phyloP scores from a whole-genome alignment of 805 yeast species.

The Saturnispora gosingensis region DNA sequence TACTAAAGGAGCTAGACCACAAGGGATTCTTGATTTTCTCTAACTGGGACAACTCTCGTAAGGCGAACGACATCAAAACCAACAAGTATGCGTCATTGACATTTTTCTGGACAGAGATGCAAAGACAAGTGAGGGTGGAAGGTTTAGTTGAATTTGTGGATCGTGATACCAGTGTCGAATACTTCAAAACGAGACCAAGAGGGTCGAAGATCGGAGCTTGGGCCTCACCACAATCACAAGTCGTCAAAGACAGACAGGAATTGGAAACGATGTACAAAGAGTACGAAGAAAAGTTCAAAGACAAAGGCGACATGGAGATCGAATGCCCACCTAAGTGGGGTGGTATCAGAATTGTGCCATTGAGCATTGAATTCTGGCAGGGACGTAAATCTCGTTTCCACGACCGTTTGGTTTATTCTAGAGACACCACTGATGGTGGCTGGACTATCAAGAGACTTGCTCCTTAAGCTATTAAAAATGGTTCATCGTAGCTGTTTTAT shows the following conservation, averaged over 20 bases:
- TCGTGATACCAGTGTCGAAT: conserved; percentile 64
- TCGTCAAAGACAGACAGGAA: conserved; percentile 48
- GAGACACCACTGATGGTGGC: conserved; percentile 37
- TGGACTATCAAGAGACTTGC: conserved; percentile 69
- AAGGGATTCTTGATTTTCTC: conserved; percentile 83
- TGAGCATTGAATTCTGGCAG: conserved; percentile 96
- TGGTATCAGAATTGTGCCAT: conserved; percentile 78
- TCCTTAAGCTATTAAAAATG: conserved; percentile 31
- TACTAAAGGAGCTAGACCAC: conserved; percentile 82
- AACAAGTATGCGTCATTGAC: conserved; percentile 78
- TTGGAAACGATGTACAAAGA: conserved; percentile 45
- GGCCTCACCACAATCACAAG: conserved; percentile 83
- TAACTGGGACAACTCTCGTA: conserved; percentile 84
- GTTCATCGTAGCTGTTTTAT: no score
- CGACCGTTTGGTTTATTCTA: conserved; percentile 69
- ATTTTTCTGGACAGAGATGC: conserved; percentile 86
- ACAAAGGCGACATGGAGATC: conserved; percentile 44
- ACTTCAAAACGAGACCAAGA: conserved; percentile 81
- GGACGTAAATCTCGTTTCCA: conserved; percentile 86
- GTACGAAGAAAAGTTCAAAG: conserved; percentile 50
- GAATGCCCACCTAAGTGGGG: conserved; percentile 97
- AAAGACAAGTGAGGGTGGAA: conserved; percentile 90
- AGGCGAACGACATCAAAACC: conserved; percentile 56
- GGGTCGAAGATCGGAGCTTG: conserved; percentile 95
- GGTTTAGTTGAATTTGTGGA: conserved; percentile 70